Evolutionary conservation across 805 yeast species (phyloP), one percentile per base, ranked within the genome.

Genomic region (Starmerella khaoyaiensis): DNA sequence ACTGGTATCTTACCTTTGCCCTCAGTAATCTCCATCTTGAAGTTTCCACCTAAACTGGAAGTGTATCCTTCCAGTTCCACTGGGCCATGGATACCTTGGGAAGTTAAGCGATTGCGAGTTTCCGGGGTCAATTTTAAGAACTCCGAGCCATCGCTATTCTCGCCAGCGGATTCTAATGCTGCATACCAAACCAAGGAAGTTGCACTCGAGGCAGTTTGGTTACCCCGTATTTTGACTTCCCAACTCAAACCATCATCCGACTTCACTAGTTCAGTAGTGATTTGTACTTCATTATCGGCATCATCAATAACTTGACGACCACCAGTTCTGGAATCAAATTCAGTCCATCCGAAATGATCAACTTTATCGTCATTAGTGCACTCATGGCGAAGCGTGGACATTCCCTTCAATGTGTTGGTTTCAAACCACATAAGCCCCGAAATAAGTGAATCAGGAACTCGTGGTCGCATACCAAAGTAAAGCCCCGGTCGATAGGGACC

Each of bases 371-470:
- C 62, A 48, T 76, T 84, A 36, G 77, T 82, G 51, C 84, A 80
- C 37, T 69, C 66, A 56, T 84, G 94, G 48, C 94, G 72, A 18
- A 78, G 57, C 17, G 64, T 60, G 4, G 64, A 59, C 10, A 81
- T 49, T 1, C 78, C 78, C 4, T 60, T 57, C 41, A 69, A 64
- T 21, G 63, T 59, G 42, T 79, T 77, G 4, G 71, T 68, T 51
- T 76, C 75, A 61, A 73, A 81, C 97, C 97, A 87, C 74, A 87
- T 72, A 19, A 86, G 61, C 0, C 97, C 97, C 11, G 82, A 62
- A 40, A 77, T 53, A 35, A 90, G 64, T 2, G 87, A 72, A 24
- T 72, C 67, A 1, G 95, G 94, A 3, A 79, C 51, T 33, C 87
- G 64, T 3, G 97, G 94, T 31, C 86, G 67, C 32, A 90, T 61